Evolutionary conservation across 148 eudicot species (phyloP).

Genomic region (Amaranthus palmeri): DNA sequence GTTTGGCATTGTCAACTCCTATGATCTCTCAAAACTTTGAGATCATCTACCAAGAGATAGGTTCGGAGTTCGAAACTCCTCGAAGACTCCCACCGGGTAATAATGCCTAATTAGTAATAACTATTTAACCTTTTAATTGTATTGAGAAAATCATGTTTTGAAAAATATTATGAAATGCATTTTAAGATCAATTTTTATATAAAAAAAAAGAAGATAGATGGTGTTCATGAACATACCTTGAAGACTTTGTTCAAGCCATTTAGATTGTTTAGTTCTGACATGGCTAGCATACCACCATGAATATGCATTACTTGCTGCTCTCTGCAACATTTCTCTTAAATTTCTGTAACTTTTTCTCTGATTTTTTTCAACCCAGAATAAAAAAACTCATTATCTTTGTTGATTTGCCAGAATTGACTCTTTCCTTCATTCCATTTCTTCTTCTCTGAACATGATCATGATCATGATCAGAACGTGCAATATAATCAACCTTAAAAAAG

Average conservation of each 20-base stretch:
- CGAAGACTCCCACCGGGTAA: too few species aligned
- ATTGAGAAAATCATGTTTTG: neutral
- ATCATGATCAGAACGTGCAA: slow-evolving; percentile 19
- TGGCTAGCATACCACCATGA: slow-evolving; percentile 92
- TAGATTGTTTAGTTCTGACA: slow-evolving; percentile 71
- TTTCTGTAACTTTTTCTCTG: neutral
- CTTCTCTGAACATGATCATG: slow-evolving; percentile 29
- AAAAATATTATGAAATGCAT: neutral
- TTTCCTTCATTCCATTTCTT: slow-evolving; percentile 19
- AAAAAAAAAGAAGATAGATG: neutral
- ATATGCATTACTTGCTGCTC: slow-evolving; percentile 77
- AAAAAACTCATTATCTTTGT: neutral
- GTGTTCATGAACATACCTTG: slow-evolving; percentile 40
- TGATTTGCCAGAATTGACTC: slow-evolving; percentile 5
- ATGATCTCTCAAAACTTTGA: too few species aligned
- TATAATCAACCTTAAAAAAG: slow-evolving; percentile 5
- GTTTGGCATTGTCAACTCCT: too few species aligned
- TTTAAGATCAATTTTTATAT: neutral
- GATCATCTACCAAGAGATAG: too few species aligned
- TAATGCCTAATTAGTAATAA: too few species aligned
- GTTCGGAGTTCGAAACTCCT: too few species aligned
- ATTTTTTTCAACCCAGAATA: neutral
- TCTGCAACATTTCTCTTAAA: slow-evolving; percentile 46
- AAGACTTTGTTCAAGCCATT: slow-evolving; percentile 82
- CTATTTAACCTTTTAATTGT: neutral